A percentile compares a stretch with the other conserved stretches of the same genome.
phyloP scores from a whole-genome alignment of 192 early-diverging fungal species.

The Glomus cerebriforme region DNA sequence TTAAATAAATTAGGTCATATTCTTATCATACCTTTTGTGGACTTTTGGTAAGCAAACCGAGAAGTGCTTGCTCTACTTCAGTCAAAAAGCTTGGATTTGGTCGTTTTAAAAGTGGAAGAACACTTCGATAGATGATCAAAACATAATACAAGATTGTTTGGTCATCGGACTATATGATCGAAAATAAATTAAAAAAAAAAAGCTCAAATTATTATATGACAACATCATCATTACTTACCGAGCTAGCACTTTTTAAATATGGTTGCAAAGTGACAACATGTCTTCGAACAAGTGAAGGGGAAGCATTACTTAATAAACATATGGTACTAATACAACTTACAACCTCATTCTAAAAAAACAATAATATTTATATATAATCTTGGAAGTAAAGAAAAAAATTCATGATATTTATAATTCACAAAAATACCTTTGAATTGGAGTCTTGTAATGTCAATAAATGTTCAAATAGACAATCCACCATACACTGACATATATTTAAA shows the following conservation, averaged over 20 bases:
- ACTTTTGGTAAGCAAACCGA: constrained; percentile 56
- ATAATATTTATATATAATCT: constrained; percentile 26
- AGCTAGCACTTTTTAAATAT: constrained; percentile 52
- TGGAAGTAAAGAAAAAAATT: neutral
- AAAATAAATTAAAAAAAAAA: neutral
- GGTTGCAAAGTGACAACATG: constrained; percentile 57
- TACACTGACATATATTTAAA: constrained; percentile 57
- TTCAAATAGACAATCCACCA: constrained; percentile 80
- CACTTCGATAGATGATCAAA: constrained; percentile 56
- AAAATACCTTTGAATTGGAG: constrained; percentile 31
- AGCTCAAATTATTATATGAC: neutral
- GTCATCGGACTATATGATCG: constrained; percentile 44
- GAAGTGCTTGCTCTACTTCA: constrained; percentile 63
- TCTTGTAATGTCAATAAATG: constrained; percentile 69
- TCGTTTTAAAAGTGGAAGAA: constrained; percentile 49
- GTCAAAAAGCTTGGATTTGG: constrained; percentile 57
- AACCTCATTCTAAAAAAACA: constrained; percentile 25
- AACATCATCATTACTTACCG: constrained; percentile 12
- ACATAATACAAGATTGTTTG: constrained; percentile 52
- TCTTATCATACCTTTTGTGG: constrained; percentile 41
- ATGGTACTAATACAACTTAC: constrained; percentile 51
- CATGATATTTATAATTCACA: neutral
- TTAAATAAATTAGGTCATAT: neutral
- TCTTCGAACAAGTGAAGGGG: constrained; percentile 52
- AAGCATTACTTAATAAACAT: constrained; percentile 53